Conservation (phyloP, 768 basidiomycete genomes). For the Phlebiopsis gigantea region DNA sequence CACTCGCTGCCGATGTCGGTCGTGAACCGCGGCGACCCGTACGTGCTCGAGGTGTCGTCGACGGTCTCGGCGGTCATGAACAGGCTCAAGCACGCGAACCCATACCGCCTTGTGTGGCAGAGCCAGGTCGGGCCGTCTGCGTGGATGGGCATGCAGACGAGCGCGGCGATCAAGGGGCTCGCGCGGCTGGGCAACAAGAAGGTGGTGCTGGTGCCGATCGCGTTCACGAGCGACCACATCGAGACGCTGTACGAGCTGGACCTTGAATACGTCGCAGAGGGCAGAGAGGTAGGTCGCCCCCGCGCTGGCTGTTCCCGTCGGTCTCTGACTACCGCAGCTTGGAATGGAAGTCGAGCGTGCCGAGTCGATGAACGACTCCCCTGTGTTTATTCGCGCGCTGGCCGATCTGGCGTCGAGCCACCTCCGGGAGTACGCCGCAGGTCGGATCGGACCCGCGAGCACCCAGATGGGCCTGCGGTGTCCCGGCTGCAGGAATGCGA, state of each 20-base stretch:
- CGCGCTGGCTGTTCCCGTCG: neutral
- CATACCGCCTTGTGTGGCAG: constrained; percentile 96
- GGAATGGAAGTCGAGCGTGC: constrained; percentile 88
- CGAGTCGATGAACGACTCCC: constrained; percentile 91
- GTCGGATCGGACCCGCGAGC: constrained; percentile 58
- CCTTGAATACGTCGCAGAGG: constrained; percentile 89
- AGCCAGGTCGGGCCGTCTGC: constrained; percentile 94
- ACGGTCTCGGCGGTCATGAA: constrained; percentile 94
- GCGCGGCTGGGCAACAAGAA: constrained; percentile 72
- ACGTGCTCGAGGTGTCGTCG: constrained; percentile 91
- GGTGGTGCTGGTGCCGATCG: constrained; percentile 86
- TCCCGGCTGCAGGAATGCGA: constrained; percentile 88
- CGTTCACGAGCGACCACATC: constrained; percentile 98
- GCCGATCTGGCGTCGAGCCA: constrained; percentile 88
- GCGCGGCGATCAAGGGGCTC: constrained; percentile 84
- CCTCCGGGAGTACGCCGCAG: constrained; percentile 54
- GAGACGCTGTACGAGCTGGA: constrained; percentile 98
- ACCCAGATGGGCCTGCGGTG: constrained; percentile 84
- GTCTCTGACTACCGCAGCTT: constrained; percentile 43
- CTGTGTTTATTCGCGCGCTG: constrained; percentile 90
- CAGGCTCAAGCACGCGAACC: constrained; percentile 70
- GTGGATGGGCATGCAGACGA: constrained; percentile 98
- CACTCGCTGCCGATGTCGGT: constrained; percentile 98
- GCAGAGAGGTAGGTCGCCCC: constrained; percentile 61
- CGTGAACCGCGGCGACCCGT: constrained; percentile 98